These are phyloP conservation scores for Moesziomyces sp. DNA, from an alignment of 1,284 basidiomycete species.

Conservation along the genomic window DNA sequence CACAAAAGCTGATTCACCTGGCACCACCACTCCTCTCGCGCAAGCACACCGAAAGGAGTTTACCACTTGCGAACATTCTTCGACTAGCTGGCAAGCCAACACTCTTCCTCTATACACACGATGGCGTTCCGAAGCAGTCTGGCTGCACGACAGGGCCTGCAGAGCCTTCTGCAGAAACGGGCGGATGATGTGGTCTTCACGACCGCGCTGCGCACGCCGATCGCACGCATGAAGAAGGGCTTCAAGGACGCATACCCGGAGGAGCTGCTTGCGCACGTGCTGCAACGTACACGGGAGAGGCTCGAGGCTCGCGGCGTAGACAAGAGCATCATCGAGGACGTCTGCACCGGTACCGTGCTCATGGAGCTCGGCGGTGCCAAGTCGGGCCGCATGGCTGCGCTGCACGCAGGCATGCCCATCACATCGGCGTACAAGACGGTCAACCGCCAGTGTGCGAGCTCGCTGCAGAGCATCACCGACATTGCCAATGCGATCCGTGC, in stretches of 20 bases:
- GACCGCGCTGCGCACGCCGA: slow-evolving; percentile 68
- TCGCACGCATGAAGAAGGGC: slow-evolving; percentile 66
- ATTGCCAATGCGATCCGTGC: slow-evolving; percentile 67
- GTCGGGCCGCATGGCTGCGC: slow-evolving; percentile 66
- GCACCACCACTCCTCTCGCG: not conserved
- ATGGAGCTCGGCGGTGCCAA: slow-evolving; percentile 69
- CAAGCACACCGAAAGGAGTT: not conserved
- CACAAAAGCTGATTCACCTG: not conserved
- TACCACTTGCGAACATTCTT: not conserved
- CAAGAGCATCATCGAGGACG: slow-evolving; percentile 65
- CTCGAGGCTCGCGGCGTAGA: slow-evolving; percentile 66
- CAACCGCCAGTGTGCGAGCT: slow-evolving; percentile 69
- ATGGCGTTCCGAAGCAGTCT: slow-evolving; percentile 53
- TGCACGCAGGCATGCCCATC: slow-evolving; percentile 66
- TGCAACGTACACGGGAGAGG: slow-evolving; percentile 60
- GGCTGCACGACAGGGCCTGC: slow-evolving; percentile 41
- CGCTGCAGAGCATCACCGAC: slow-evolving; percentile 67
- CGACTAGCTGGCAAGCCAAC: not conserved
- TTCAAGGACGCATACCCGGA: slow-evolving; percentile 66
- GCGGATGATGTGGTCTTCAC: slow-evolving; percentile 65
- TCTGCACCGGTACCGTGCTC: slow-evolving; percentile 68
- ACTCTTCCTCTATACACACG: slow-evolving; percentile 2
- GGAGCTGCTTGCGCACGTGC: slow-evolving; percentile 67
- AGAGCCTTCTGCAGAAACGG: slow-evolving; percentile 55
- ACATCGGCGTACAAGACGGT: slow-evolving; percentile 57